These are phyloP conservation scores for Mucor saturninus DNA, from an alignment of 371 early-diverging fungal genomes.

Conservation along the genomic window DNA sequence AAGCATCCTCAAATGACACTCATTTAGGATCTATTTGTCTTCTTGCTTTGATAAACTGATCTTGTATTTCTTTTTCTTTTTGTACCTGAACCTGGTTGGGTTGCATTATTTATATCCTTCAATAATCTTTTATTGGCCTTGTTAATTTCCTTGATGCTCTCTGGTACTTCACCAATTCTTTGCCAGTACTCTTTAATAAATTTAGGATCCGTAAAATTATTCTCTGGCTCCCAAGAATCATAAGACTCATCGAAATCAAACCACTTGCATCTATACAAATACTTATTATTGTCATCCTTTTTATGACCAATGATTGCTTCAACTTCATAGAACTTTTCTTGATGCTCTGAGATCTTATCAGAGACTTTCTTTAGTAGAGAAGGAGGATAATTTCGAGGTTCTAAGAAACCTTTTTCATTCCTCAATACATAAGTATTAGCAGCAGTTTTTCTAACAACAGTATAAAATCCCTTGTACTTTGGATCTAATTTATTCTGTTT, in stretches of 20 bases:
- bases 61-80: no score
- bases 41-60: no score
- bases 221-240: constrained; percentile 33
- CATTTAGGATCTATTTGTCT: no score
- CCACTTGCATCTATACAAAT: constrained; percentile 27
- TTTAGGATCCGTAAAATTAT: constrained; percentile 17
- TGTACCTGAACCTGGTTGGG: no score
- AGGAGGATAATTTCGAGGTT: constrained; percentile 9
- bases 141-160: no score
- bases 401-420: background rate
- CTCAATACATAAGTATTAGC: no score
- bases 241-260: constrained; percentile 24
- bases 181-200: constrained; percentile 14
- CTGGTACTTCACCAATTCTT: constrained; percentile 2
- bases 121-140: no score
- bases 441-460: no score
- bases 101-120: no score
- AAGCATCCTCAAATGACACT: no score
- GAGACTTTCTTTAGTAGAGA: constrained; percentile 10
- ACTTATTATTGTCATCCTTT: constrained; percentile 11
- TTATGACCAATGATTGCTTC: constrained; percentile 9
- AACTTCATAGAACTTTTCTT: constrained; percentile 8
- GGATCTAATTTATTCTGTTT: no score
- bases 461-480: no score
- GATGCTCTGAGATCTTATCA: background rate